phyloP scores from a whole-genome alignment of 192 early-diverging fungal genomes.

The Spinellus fusiger region DNA sequence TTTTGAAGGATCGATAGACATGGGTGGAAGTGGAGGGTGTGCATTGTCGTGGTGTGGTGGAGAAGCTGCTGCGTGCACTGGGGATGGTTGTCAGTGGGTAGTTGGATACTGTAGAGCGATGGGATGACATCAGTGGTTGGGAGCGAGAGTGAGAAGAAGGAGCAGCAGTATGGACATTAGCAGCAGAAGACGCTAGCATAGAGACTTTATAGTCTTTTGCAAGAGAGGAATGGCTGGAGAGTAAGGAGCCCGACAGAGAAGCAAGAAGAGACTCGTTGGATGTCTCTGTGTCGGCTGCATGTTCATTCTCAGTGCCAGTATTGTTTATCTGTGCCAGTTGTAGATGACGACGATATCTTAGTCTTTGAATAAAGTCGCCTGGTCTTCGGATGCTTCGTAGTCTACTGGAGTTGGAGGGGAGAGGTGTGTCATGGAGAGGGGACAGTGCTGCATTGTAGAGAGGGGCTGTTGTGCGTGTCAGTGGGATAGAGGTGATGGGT shows the following conservation, averaged over 20 bases:
- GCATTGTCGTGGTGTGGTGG: conserved; percentile 14
- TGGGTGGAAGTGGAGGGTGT: conserved; percentile 11
- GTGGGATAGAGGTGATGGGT: conserved; percentile 2
- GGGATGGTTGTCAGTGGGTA: neutral
- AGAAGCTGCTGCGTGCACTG: conserved; percentile 3
- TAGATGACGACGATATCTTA: conserved; percentile 10
- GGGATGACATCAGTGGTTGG: conserved; percentile 19
- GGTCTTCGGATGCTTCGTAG: conserved; percentile 10
- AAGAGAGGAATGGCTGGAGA: neutral
- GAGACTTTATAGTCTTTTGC: neutral
- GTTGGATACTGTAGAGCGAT: conserved; percentile 14
- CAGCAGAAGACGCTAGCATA: conserved; percentile 15
- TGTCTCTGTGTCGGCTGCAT: neutral
- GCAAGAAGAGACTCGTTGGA: neutral
- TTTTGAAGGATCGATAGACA: conserved; percentile 24
- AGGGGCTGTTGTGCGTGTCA: conserved; percentile 13
- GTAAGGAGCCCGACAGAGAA: neutral
- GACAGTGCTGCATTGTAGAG: conserved; percentile 2
- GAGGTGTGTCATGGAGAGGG: conserved; percentile 8
- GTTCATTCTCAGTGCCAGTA: too few species aligned
- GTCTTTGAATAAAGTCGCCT: conserved; percentile 12
- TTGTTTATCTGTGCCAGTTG: too few species aligned
- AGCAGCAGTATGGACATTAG: conserved; percentile 25
- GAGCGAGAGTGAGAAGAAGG: conserved; percentile 31
- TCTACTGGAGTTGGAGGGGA: neutral